Percentiles rank a stretch among this genome's conserved stretches.
Evolutionary conservation across 2,329 filamentous ascomycete genomes (phyloP).

Genomic region (Aspergillus sp.): DNA sequence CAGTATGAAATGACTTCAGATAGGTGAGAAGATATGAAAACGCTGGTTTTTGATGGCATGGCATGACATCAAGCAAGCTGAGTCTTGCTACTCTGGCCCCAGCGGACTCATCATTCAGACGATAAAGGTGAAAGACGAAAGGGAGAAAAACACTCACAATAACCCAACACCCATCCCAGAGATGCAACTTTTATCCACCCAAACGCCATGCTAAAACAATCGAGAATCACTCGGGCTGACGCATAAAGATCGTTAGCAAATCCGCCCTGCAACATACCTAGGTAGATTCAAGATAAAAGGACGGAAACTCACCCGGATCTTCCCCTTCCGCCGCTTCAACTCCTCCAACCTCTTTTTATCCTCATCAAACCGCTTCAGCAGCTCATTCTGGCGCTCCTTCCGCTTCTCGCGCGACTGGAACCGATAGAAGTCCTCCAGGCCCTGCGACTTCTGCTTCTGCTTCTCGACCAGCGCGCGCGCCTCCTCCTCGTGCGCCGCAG

Average conservation of each 20-base stretch:
- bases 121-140: conserved; percentile 1
- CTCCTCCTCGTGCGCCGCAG: conserved; percentile 72
- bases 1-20: conserved; percentile 46
- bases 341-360: conserved; percentile 69
- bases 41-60: conserved; percentile 63
- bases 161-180: conserved; percentile 13
- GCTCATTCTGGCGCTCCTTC: conserved; percentile 68
- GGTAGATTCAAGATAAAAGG: too few species aligned
- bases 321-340: conserved; percentile 66
- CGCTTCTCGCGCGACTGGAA: conserved; percentile 79
- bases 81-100: conserved; percentile 52
- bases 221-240: conserved; percentile 32
- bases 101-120: conserved; percentile 48
- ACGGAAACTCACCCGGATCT: conserved; percentile 48
- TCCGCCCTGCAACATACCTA: too few species aligned
- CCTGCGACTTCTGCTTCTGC: conserved; percentile 63
- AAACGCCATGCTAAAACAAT: conserved; percentile 31
- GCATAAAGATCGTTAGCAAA: conserved; percentile 13
- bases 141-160: conserved; percentile 19
- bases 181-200: conserved; percentile 12
- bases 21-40: conserved; percentile 61
- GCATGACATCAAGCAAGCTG: conserved; percentile 31
- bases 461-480: conserved; percentile 57
- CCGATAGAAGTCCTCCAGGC: conserved; percentile 72
- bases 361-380: conserved; percentile 72